Percentiles rank a stretch among this genome's conserved stretches.
Evolutionary conservation across 352 stramenopile genomes (phyloP).

Genomic region (Phytophthora boehmeriae): DNA sequence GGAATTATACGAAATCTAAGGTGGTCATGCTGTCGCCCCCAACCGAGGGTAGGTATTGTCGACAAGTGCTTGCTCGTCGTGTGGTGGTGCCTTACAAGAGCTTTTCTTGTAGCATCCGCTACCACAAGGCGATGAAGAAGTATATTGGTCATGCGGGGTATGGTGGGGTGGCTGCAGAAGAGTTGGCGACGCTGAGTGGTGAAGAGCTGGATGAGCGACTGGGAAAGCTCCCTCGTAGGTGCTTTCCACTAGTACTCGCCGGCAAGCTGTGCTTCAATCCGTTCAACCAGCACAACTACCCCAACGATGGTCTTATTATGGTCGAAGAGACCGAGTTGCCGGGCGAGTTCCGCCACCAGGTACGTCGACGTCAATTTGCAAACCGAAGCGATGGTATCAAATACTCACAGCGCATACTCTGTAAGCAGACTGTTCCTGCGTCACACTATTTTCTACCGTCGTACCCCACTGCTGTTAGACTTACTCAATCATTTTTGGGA

Average conservation of each 20-base stretch:
- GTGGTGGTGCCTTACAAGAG: neutral
- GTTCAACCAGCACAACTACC: conserved; percentile 78
- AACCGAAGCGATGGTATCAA: neutral
- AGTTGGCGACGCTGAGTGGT: conserved; percentile 47
- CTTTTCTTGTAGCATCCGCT: conserved; percentile 45
- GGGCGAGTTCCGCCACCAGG: conserved; percentile 72
- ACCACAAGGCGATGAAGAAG: conserved; percentile 69
- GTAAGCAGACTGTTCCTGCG: conserved; percentile 45
- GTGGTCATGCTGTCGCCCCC: conserved; percentile 76
- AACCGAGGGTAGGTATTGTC: conserved; percentile 61
- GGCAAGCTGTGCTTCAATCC: conserved; percentile 75
- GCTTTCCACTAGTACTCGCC: conserved; percentile 65
- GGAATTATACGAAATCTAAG: conserved; percentile 75
- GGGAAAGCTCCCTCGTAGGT: conserved; percentile 67
- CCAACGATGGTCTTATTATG: conserved; percentile 70
- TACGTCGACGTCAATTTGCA: conserved; percentile 11
- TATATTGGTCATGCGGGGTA: conserved; percentile 56
- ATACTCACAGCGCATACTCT: neutral
- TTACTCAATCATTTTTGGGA: conserved; percentile 55
- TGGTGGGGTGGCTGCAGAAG: conserved; percentile 62
- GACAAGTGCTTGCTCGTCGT: too few relatives aligned
- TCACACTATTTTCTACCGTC: conserved; percentile 69
- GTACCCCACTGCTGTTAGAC: conserved; percentile 52
- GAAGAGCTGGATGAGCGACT: conserved; percentile 57
- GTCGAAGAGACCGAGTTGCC: conserved; percentile 69